A percentile compares a stretch with the other conserved stretches of the same genome.
Evolutionary conservation across 2,329 filamentous ascomycete genomes (phyloP).

Genomic region (Mycosphaerelloides madeirae): DNA sequence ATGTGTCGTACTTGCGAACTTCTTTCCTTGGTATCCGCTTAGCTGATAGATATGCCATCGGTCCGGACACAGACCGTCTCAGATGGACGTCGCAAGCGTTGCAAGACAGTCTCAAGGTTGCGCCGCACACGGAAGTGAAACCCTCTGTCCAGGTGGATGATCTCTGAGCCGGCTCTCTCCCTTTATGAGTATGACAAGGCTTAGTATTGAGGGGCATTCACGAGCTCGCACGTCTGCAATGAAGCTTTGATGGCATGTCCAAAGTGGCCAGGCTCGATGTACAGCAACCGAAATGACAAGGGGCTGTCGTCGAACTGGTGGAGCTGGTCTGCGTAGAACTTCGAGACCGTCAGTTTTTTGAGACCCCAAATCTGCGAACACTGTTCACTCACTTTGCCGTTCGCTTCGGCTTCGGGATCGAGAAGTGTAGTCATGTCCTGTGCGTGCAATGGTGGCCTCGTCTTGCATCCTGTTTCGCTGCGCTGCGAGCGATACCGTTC

Average conservation of each 20-base stretch:
- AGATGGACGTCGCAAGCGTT: not conserved
- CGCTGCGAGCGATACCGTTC: no score
- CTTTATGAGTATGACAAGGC: not conserved
- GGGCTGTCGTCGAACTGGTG: no score
- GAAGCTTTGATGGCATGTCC: not conserved
- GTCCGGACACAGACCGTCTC: conserved; percentile 7
- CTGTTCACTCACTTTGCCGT: no score
- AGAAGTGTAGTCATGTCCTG: no score
- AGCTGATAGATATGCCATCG: conserved; percentile 8
- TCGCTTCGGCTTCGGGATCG: no score
- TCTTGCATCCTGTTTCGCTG: no score
- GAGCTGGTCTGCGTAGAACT: no score
- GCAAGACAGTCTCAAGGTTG: not conserved
- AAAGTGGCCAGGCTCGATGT: not conserved
- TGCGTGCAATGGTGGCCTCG: no score
- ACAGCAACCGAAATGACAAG: not conserved
- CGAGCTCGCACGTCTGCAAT: not conserved
- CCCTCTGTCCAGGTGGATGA: not conserved
- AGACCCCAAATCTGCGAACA: no score
- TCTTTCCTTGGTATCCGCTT: not conserved
- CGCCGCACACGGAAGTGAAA: not conserved
- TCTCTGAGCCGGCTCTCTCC: not conserved
- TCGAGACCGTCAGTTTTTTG: no score
- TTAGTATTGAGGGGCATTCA: not conserved
- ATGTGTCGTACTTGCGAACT: conserved; percentile 3